Base-by-base conservation (phyloP, 176 grass and related monocot genomes). In the Aegilops bicornis region DNA sequence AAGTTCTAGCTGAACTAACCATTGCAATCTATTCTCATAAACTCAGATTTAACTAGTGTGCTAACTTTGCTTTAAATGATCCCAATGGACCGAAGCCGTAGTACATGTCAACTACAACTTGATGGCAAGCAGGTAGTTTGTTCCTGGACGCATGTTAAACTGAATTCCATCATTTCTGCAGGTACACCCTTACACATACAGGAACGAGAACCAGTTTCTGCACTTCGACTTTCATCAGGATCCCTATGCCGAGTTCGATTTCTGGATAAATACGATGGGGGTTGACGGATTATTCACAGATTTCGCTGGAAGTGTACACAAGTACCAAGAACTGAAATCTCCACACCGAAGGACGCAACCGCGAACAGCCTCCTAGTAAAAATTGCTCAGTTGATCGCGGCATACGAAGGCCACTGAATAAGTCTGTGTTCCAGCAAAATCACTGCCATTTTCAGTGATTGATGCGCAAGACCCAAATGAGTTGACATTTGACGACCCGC, bases 141-240 rank as follows among this genome's bases (percentile, higher is more conserved):
- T 19, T 77, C 27, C 5, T 31, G 2, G 50, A 78, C 33, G 2
- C 11, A 42, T 82, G 6, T 73, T 62, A 59, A 85, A 50, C 15
- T 37, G 43, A 15, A 72, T 71, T 50, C 29, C 80, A 5, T 36
- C 72, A 25, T 89, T 50, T 75, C 81, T 87, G 73, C 83, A 99
- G 97, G 90, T 96, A 50, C 97, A 99, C 77, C 94, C 92, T 35
- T 99, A 99, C 52, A 96, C 97, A 16, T 99, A 92, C 84, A 96
- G 97, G 67, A 99, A 99, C 1, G 97, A 96, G 92, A 93, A 99
- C 80, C 40, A 68, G 52, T 98, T 90, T 82, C 86, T 98, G 78
- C 97, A 98, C 76, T 92, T 96, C 31, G 84, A 98, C 86, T 96
- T 96, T 33, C 90, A 93, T 82, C 90, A 94, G 69, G 97, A 99